Evolutionary conservation across 2,329 filamentous ascomycete species (phyloP).

Genomic region (Huntiella savannae): DNA sequence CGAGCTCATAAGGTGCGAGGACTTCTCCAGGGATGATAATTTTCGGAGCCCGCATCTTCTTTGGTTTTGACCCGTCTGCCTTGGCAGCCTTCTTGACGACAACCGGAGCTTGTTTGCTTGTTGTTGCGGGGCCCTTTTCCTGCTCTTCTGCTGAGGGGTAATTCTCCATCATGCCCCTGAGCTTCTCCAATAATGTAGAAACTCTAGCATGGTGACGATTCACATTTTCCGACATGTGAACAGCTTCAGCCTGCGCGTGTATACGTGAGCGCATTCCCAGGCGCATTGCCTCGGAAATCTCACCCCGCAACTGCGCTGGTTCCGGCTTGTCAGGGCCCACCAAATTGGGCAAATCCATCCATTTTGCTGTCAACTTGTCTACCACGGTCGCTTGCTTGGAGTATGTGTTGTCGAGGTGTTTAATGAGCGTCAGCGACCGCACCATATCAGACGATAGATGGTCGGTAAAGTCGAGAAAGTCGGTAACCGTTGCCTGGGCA

Average conservation of each 20-base stretch:
- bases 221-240: slow-evolving; percentile 44
- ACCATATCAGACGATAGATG: slow-evolving; percentile 48
- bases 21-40: slow-evolving; percentile 50
- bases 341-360: slow-evolving; percentile 34
- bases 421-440: slow-evolving; percentile 45
- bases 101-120: background rate
- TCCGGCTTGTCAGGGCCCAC: slow-evolving; percentile 22
- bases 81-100: slow-evolving; percentile 2
- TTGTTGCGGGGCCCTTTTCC: slow-evolving; percentile 14
- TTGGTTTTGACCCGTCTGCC: slow-evolving; percentile 1
- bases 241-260: slow-evolving; percentile 41
- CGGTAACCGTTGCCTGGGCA: slow-evolving; percentile 48
- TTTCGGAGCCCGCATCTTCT: slow-evolving; percentile 27
- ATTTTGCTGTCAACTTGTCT: slow-evolving; percentile 35
- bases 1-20: slow-evolving; percentile 43
- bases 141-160: slow-evolving; percentile 34
- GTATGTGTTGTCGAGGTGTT: slow-evolving; percentile 42
- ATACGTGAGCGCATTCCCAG: slow-evolving; percentile 36
- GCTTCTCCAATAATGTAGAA: slow-evolving; percentile 37
- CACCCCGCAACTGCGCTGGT: slow-evolving; percentile 33
- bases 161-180: slow-evolving; percentile 40
- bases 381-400: slow-evolving; percentile 34
- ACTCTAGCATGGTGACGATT: slow-evolving; percentile 41
- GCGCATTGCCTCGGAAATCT: slow-evolving; percentile 39
- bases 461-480: slow-evolving; percentile 52